Percentiles rank a stretch among this genome's conserved stretches.
Evolutionary conservation across 495 filamentous ascomycete species (phyloP).

Genomic region (Aspergillus egyptiacus): DNA sequence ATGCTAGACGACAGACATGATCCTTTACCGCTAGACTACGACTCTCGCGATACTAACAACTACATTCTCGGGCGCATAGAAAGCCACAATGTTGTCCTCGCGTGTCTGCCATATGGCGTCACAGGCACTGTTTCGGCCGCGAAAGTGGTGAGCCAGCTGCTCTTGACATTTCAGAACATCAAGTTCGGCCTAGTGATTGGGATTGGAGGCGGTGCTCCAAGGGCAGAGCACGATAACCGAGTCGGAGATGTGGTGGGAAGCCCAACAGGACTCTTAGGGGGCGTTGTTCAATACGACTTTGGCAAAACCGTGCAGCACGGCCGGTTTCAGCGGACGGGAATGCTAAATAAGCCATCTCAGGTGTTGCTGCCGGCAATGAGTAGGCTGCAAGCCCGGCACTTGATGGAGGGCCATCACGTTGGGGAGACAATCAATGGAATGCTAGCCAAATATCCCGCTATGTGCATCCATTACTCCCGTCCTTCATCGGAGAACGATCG

Average conservation of each 20-base stretch:
- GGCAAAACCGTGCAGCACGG: conserved; percentile 29
- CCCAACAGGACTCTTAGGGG: conserved; percentile 15
- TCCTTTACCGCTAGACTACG: conserved; percentile 1
- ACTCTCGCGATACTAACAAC: conserved; percentile 20
- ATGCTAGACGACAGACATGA: conserved; percentile 27
- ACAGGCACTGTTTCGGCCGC: conserved; percentile 28
- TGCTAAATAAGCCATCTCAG: conserved; percentile 28
- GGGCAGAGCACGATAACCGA: conserved; percentile 21
- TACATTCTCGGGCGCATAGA: conserved; percentile 29
- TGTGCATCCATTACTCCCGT: not conserved
- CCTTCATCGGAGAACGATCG: not conserved
- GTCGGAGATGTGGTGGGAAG: conserved; percentile 34
- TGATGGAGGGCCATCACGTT: not conserved
- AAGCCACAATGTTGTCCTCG: conserved; percentile 31
- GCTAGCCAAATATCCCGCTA: not conserved
- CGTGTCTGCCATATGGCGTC: conserved; percentile 22
- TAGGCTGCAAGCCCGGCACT: not conserved
- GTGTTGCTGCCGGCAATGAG: not conserved
- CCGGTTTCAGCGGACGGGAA: conserved; percentile 29
- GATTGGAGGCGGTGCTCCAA: conserved; percentile 32
- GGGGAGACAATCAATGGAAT: not conserved
- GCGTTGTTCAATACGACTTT: conserved; percentile 34
- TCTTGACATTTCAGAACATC: conserved; percentile 18
- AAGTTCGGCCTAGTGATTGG: conserved; percentile 30
- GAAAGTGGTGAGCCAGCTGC: conserved; percentile 20